Evolutionary conservation across 2,329 filamentous ascomycete genomes (phyloP), one percentile per base, ranked within the genome.

Genomic region (Orbilia javanica): DNA sequence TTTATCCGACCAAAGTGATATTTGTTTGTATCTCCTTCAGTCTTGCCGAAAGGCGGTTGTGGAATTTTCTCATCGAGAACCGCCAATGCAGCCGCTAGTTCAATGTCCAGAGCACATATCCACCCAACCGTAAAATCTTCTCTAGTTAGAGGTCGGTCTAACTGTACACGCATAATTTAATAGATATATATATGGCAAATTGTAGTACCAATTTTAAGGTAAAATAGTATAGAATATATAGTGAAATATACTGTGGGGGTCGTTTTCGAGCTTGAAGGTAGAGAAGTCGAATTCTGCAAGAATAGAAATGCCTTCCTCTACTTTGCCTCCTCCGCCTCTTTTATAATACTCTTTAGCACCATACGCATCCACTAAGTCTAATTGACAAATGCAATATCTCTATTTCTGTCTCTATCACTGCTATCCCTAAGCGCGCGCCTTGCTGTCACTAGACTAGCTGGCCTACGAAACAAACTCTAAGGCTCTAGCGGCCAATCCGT

Each of bases 81-180:
- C 20, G 64, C 64, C n/a, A 67, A 22, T n/a, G 48, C 44, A 10
- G 63, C 63, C 4, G 31, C 27, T 20, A 67, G 48, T 42, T 67
- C 63, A 25, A 55, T 55, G 18, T 31, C 15, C 4, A 67, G 31
- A 13, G 63, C 46, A 29, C 63, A 67, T 53, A 67, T 55, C 48
- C 44, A 65, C 18, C 62, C 62, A 13, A 65, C 15, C 3, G 27
- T 27, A 27, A 42, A 62, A 18, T 62, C 55, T 2, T 62, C 55
- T 27, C n/a, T 62, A 4, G 55, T 62, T n/a, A 62, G 22, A 27
- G 4, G 50, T 1, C 18, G 10, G 11, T 15, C 11, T 13, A 13
- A 29, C 25, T 25, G 13, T 6, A n/a, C 34, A 10, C 6, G 10
- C 34, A 36, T 36, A 36, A 11, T 36, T 36, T 36, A 10, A 36